Conservation (phyloP, 106 monocot species). For the Dactylorhiza incarnata region DNA sequence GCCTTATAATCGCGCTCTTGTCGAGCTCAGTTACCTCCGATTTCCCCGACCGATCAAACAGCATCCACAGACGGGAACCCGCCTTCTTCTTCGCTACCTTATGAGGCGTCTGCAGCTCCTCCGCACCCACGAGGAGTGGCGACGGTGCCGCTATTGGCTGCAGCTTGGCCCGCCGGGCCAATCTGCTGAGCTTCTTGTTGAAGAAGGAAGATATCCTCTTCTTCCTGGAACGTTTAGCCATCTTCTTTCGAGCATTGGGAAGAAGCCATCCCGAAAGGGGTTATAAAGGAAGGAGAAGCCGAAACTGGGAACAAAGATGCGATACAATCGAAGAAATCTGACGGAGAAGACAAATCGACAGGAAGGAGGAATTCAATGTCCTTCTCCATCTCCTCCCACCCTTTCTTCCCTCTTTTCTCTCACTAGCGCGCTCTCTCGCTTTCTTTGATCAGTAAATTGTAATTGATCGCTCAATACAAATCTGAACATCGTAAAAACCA, state of each 20-base stretch:
- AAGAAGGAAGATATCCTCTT: conserved; percentile 9
- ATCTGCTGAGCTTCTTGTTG: neutral
- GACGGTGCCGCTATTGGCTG: neutral
- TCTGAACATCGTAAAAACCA: no score
- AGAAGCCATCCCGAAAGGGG: neutral
- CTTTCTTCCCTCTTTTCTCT: neutral
- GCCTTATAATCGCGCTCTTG: conserved; percentile 59
- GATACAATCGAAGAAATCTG: no score
- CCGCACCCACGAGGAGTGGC: neutral
- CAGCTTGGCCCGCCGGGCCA: neutral
- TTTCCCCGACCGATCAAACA: conserved; percentile 45
- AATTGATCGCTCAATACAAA: no score
- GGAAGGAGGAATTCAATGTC: neutral
- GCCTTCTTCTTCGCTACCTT: conserved; percentile 45
- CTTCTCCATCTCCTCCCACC: neutral
- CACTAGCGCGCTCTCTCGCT: neutral
- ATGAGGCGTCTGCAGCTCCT: neutral
- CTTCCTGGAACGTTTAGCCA: neutral
- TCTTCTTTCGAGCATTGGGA: neutral
- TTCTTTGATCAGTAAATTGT: no score
- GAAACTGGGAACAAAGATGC: neutral
- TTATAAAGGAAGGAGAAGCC: neutral
- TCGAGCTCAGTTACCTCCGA: conserved; percentile 67
- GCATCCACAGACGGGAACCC: conserved; percentile 69
- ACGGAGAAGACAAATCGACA: neutral